Percentiles rank a stretch among this genome's conserved stretches.
Conservation (phyloP, 768 basidiomycete genomes). For the Xanthoconium purpureum region DNA sequence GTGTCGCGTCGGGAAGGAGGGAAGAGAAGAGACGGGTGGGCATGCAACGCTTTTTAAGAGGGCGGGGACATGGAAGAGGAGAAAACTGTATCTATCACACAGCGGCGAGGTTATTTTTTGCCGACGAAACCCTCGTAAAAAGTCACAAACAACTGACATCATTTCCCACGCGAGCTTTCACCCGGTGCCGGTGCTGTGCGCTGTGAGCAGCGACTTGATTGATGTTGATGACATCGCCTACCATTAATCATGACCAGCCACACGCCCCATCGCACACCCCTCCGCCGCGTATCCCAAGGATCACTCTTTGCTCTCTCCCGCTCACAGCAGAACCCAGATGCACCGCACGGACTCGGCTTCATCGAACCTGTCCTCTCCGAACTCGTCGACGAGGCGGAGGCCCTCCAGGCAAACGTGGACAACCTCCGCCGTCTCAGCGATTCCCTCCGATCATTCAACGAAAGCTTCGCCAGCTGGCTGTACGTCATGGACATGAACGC, state of each 20-base stretch:
- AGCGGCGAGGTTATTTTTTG: constrained; percentile 8
- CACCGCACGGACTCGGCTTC: constrained; percentile 82
- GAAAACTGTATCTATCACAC: constrained; percentile 22
- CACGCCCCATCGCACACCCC: constrained; percentile 67
- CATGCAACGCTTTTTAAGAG: background rate
- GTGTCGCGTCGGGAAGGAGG: constrained; percentile 1
- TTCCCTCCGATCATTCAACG: constrained; percentile 83
- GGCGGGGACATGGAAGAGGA: constrained; percentile 9
- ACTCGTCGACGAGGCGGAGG: constrained; percentile 84
- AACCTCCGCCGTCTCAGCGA: constrained; percentile 68
- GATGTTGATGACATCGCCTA: too few species aligned
- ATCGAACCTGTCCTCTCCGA: constrained; percentile 82
- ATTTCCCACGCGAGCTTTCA: constrained; percentile 3
- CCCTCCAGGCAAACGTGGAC: constrained; percentile 72
- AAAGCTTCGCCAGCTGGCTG: constrained; percentile 87
- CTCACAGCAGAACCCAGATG: constrained; percentile 62
- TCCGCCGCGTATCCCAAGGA: constrained; percentile 87
- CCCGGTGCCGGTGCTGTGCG: too few species aligned
- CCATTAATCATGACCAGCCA: constrained; percentile 15
- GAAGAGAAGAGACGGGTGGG: background rate
- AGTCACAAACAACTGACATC: constrained; percentile 11
- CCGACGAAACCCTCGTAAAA: background rate
- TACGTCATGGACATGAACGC: constrained; percentile 95
- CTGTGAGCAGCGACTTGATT: too few species aligned
- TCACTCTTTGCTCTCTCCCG: constrained; percentile 84